phyloP scores from a whole-genome alignment of 129 eudicot genomes.

The Escallonia rubra region DNA sequence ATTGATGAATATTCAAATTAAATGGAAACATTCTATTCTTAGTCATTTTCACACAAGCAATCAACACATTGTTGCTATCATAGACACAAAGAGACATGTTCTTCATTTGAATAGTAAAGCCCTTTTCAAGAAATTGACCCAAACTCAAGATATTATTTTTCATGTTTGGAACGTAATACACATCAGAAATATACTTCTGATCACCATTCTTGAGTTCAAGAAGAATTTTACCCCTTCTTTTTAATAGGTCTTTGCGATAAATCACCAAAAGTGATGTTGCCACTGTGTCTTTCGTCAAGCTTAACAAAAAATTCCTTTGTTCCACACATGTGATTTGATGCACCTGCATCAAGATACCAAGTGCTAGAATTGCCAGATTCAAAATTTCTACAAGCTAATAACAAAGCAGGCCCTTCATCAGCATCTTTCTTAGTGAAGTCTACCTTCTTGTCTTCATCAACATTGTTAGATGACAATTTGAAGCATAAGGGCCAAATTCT shows the following conservation, averaged over 20 bases:
- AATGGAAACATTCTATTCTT: slow-evolving; percentile 6
- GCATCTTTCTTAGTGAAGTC: background rate
- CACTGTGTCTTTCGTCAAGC: too few relatives aligned
- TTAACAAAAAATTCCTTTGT: too few relatives aligned
- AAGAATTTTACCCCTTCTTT: background rate
- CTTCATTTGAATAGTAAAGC: background rate
- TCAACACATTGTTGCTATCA: background rate
- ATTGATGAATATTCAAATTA: background rate
- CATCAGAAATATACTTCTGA: background rate
- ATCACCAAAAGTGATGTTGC: background rate
- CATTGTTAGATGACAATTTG: too few relatives aligned
- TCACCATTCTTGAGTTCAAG: background rate
- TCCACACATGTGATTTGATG: too few relatives aligned
- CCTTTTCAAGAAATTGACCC: slow-evolving; percentile 5
- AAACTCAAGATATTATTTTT: background rate
- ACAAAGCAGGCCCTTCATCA: too few relatives aligned
- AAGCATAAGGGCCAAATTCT: too few relatives aligned
- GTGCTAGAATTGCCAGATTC: too few relatives aligned
- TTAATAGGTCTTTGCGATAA: background rate
- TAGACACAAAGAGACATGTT: background rate
- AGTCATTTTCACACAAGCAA: background rate
- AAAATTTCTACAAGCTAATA: too few relatives aligned
- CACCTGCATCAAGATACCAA: too few relatives aligned
- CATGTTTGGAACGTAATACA: background rate
- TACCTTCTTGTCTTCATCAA: too few relatives aligned